Conservation (phyloP, 2,329 filamentous ascomycete species). For the Cytospora mali region DNA sequence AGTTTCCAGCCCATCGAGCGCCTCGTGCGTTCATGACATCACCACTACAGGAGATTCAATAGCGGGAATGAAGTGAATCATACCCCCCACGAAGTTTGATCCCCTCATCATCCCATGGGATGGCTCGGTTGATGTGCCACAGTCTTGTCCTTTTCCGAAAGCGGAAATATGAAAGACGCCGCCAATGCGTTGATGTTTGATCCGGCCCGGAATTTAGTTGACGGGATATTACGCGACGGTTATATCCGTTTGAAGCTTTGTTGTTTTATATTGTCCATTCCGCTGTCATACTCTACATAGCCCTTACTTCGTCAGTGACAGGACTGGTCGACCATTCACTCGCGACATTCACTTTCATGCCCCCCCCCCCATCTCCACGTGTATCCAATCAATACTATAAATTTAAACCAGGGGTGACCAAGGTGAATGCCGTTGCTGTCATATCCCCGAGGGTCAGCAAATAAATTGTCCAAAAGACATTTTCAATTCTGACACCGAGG, state of each 20-base stretch:
- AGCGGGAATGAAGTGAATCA: not conserved
- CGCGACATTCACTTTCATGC: not conserved
- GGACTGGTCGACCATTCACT: not conserved
- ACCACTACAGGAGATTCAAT: conserved; percentile 7
- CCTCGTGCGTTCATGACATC: conserved; percentile 22
- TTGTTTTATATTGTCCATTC: not conserved
- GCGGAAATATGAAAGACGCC: no score
- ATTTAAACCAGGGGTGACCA: not conserved
- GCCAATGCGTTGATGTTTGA: not conserved
- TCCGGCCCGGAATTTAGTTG: not conserved
- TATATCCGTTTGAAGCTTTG: not conserved
- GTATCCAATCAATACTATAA: not conserved
- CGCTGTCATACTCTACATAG: no score
- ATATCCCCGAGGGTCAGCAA: no score
- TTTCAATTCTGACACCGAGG: not conserved
- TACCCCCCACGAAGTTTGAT: not conserved
- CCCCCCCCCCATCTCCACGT: not conserved
- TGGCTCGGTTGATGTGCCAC: not conserved
- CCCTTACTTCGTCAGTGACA: no score
- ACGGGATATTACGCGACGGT: not conserved
- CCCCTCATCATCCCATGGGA: not conserved
- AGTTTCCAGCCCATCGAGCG: not conserved
- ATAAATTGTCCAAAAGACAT: not conserved
- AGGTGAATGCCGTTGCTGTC: not conserved
- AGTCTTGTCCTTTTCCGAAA: no score